These are phyloP conservation scores for Colletotrichum sansevieriae DNA, from an alignment of 2,329 filamentous ascomycete genomes.

Conservation along the genomic window DNA sequence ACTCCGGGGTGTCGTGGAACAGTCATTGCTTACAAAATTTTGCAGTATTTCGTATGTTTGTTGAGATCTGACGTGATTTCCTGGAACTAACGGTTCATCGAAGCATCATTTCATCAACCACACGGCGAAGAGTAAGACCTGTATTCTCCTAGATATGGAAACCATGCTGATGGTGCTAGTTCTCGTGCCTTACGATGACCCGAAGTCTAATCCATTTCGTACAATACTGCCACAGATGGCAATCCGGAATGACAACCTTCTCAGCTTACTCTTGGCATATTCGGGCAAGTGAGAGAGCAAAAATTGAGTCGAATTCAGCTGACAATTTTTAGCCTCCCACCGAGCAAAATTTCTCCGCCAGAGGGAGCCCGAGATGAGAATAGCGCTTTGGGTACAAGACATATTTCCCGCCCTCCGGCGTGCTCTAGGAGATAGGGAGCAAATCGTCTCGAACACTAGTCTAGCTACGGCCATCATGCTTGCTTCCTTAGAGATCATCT, in stretches of 20 bases:
- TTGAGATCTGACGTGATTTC: constrained; percentile 8
- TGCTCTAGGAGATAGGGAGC: constrained; percentile 71
- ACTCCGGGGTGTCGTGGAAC: not conserved
- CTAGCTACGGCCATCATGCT: constrained; percentile 89
- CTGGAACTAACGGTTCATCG: constrained; percentile 25
- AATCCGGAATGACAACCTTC: constrained; percentile 75
- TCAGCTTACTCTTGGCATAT: constrained; percentile 84
- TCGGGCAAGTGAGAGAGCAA: constrained; percentile 59
- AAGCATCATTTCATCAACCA: constrained; percentile 79
- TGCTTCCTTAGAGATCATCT: constrained; percentile 85
- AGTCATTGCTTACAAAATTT: constrained; percentile 43
- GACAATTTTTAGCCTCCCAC: constrained; percentile 73
- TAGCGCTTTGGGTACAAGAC: constrained; percentile 83
- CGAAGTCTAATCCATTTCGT: constrained; percentile 65
- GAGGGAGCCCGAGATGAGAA: constrained; percentile 80
- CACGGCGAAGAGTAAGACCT: constrained; percentile 73
- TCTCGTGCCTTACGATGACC: constrained; percentile 64
- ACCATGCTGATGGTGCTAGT: constrained; percentile 54
- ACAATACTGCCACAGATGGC: constrained; percentile 71
- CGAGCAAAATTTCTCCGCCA: constrained; percentile 81
- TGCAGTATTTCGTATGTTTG: constrained; percentile 62
- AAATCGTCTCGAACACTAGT: constrained; percentile 78
- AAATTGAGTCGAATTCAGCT: not conserved
- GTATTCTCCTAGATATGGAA: too few species aligned
- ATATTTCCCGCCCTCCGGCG: constrained; percentile 80